Base-by-base conservation (phyloP, 1,139 yeast genomes). In the Groenewaldozyma auringiensis region DNA sequence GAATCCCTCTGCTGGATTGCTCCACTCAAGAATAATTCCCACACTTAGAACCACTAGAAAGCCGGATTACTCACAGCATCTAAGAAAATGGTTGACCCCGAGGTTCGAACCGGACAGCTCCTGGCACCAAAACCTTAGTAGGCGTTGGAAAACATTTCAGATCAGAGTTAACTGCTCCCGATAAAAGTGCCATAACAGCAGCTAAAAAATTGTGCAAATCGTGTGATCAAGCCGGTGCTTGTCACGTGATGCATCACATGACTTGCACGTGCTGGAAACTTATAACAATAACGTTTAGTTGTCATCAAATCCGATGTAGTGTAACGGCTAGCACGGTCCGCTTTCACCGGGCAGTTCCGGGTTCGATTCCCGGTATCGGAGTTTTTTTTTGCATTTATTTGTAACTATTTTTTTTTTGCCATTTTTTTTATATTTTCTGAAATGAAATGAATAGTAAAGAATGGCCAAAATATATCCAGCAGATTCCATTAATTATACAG, bases 291-390 rank as follows among this genome's bases (percentile, higher is more conserved):
- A n/a, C n/a, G n/a, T n/a, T n/a, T n/a, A n/a, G n/a, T n/a, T n/a
- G n/a, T n/a, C n/a, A n/a, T n/a, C n/a, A n/a, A n/a, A 25, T 77
- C 82, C 83, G 83, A 76, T 78, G 72, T 78, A 75, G 83, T 78
- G 83, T 78, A 78, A 77, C 80, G 83, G 84, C 78, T 78, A 79
- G 79, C 83, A 79, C 83, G 81, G 82, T 77, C 74, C 82, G 81
- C 82, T 78, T 76, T 78, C 83, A 78, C 83, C 81, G 83, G 74
- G 82, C 81, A 78, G 72, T 75, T 80, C 83, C 78, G 83, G 83
- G 83, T 78, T 78, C 83, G 81, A 78, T 79, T 78, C 83, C 83
- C 83, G 78, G 83, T 73, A 77, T 76, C 81, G 83, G 83, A 78
- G 75, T 47, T 48, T 51, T n/a, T n/a, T n/a, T n/a, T n/a, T n/a